Base-by-base conservation (phyloP, 352 stramenopile species). In the Hyaloperonospora brassicae region DNA sequence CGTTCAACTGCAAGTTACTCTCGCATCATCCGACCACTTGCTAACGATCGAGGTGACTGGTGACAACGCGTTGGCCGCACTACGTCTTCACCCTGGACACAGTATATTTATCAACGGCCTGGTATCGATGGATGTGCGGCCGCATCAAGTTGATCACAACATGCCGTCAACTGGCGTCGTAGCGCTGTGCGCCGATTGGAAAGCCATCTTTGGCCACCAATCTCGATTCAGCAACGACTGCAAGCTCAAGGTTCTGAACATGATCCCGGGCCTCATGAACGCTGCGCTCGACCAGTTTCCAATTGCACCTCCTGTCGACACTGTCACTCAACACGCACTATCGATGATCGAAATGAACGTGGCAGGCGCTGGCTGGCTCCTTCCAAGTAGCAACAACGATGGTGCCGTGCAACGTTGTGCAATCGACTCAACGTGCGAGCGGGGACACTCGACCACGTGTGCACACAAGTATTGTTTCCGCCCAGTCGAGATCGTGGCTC, bases 121-220 rank as follows among this genome's bases (percentile, higher is more conserved):
- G 25, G 71, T 83, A 6, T 57, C 68, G 1, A 77, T 87, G 12
- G 65, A 87, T 52, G 30, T 77, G 9, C 45, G 45, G 11, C 59
- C 70, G 1, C 63, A 72, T 12, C 17, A 42, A 1, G 55, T 79
- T 23, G 39, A 41, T 1, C 60, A 69, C 21, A 53, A 6, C 14
- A 41, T 10, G n/a, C 22, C 42, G 8, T 56, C 57, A 17, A 70
- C 63, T 4, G 38, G 49, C 41, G 23, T 84, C 42, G 68, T 86
- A 1, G 70, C 59, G 2, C 47, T 87, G n/a, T 79, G 74, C 47
- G 84, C 77, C 1, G 77, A 87, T 52, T 87, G 77, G 77, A 63
- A 65, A 21, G 74, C 49, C 17, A 73, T 87, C 21, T 87, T 87
- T 46, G 77, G 77, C 2, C 72, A 66, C 14, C 77, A 87, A 48